Evolutionary conservation across 1,139 yeast genomes (phyloP).

Genomic region (Torulaspora pretoriensis): DNA sequence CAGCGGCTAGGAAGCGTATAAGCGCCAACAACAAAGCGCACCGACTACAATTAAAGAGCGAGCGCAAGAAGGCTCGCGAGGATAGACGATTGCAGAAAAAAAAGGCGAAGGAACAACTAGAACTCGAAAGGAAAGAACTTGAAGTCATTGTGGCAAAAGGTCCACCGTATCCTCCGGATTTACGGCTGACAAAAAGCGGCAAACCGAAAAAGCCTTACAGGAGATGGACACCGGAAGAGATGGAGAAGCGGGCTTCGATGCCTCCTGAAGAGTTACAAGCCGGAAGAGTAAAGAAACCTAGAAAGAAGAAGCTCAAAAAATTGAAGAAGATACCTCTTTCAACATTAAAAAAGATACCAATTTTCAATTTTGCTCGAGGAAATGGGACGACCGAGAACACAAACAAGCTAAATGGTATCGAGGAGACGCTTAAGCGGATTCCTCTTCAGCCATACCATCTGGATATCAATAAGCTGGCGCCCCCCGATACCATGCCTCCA

Average conservation of each 20-base stretch:
- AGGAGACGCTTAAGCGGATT: constrained; percentile 19
- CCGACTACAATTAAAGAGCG: constrained; percentile 19
- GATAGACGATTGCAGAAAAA: constrained; percentile 25
- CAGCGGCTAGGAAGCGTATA: constrained; percentile 26
- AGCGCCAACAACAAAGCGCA: constrained; percentile 23
- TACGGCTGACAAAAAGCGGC: constrained; percentile 35
- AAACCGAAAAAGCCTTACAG: constrained; percentile 36
- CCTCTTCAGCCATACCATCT: constrained; percentile 13
- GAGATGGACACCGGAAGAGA: constrained; percentile 34
- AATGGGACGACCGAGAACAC: constrained; percentile 7
- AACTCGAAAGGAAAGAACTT: constrained; percentile 29
- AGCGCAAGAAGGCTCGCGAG: constrained; percentile 19
- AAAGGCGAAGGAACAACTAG: constrained; percentile 21
- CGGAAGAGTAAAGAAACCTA: constrained; percentile 20
- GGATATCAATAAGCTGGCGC: constrained; percentile 15
- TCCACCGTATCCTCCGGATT: constrained; percentile 36
- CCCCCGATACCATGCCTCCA: constrained; percentile 12
- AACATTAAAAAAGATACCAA: constrained; percentile 27
- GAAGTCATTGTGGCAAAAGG: constrained; percentile 35
- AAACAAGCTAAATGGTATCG: constrained; percentile 18
- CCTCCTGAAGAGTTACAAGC: constrained; percentile 13
- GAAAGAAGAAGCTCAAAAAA: constrained; percentile 24
- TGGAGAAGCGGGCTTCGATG: constrained; percentile 24
- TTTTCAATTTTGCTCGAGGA: constrained; percentile 28
- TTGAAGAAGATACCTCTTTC: constrained; percentile 26